Percentiles rank a stretch among this genome's conserved stretches.
These are phyloP conservation scores for Hanseniaspora hatyaiensis DNA, from an alignment of 805 yeast species.

Conservation along the genomic window DNA sequence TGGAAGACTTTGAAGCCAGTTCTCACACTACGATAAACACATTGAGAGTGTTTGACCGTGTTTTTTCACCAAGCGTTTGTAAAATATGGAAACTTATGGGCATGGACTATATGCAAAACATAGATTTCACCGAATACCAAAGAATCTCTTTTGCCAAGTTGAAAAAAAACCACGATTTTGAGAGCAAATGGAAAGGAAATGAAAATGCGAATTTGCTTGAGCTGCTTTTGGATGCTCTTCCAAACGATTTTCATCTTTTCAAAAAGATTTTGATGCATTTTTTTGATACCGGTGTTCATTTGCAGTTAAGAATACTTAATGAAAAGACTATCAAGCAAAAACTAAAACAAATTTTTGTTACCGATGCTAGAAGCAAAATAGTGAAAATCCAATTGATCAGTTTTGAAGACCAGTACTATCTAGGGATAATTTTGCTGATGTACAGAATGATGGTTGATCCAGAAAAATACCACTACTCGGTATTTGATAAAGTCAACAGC, in stretches of 20 bases:
- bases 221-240: neutral
- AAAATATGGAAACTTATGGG: slow-evolving; percentile 5
- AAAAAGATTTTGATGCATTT: neutral
- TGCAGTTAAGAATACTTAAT: neutral
- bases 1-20: neutral
- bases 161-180: neutral
- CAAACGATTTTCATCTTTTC: slow-evolving; percentile 2
- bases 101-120: neutral
- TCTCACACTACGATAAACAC: neutral
- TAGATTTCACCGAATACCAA: slow-evolving; percentile 3
- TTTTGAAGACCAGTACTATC: slow-evolving; percentile 4
- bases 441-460: slow-evolving; percentile 13
- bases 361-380: neutral
- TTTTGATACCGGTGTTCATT: slow-evolving; percentile 2
- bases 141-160: neutral
- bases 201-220: slow-evolving; percentile 5
- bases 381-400: neutral
- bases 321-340: neutral
- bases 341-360: neutral
- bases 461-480: slow-evolving; percentile 6
- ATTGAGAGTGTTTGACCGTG: neutral
- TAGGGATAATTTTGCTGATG: slow-evolving; percentile 4
- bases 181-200: neutral
- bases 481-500: slow-evolving; percentile 2
- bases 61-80: neutral